phyloP scores from a whole-genome alignment of 345 rosid species.

The Carallia brachiata region DNA sequence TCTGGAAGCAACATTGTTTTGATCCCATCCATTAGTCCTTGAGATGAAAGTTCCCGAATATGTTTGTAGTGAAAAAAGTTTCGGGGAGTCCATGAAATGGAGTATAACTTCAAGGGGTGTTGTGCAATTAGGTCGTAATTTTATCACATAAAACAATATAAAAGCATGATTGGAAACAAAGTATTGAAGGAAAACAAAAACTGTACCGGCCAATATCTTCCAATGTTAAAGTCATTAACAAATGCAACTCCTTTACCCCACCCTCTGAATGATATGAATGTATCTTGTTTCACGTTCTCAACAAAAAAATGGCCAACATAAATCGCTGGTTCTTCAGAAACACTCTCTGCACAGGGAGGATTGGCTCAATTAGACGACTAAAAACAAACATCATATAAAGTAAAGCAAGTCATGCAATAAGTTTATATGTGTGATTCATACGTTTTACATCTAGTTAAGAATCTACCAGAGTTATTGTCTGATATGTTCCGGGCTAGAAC shows the following conservation, averaged over 20 bases:
- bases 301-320: slow-evolving; percentile 60
- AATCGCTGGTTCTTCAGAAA: slow-evolving; percentile 57
- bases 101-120: too few relatives aligned
- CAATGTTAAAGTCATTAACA: slow-evolving; percentile 74
- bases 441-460: not conserved
- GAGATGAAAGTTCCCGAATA: too few relatives aligned
- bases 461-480: slow-evolving; percentile 39
- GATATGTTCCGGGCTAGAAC: slow-evolving; percentile 22
- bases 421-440: not conserved
- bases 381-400: not conserved
- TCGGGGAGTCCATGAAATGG: too few relatives aligned
- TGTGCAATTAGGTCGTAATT: too few relatives aligned
- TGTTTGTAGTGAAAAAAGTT: too few relatives aligned
- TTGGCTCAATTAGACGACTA: not conserved
- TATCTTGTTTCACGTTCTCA: slow-evolving; percentile 48
- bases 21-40: too few relatives aligned
- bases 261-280: slow-evolving; percentile 71
- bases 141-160: too few relatives aligned
- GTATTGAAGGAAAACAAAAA: not conserved
- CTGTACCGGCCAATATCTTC: slow-evolving; percentile 94
- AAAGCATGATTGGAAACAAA: not conserved
- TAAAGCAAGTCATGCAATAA: not conserved
- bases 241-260: slow-evolving; percentile 87
- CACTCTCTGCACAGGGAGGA: slow-evolving; percentile 38
- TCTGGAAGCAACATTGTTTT: too few relatives aligned